Evolutionary conservation across 768 basidiomycete genomes (phyloP), one percentile per base, ranked within the genome.

Genomic region (Lentinula edodes): DNA sequence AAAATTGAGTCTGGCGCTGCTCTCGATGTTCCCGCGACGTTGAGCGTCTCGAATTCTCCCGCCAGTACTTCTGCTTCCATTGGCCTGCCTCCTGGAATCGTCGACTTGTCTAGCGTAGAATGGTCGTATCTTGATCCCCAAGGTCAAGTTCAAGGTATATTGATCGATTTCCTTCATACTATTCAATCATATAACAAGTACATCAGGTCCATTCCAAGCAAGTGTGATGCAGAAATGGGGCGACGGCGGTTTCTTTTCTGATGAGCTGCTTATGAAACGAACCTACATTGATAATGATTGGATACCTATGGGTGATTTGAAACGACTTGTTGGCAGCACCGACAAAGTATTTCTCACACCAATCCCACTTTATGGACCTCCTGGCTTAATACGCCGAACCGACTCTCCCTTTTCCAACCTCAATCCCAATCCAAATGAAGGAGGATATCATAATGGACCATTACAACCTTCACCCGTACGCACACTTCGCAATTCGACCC

Each of bases 121-220:
- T 98, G 95, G 95, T 90, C 87, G 23, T 98, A 98, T 73, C 83
- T 93, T 54, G 95, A 98, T 70, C 94, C 93, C 18, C 85, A 90
- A 66, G 93, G 95, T n/a, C 84, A 89, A 62, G 77, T 95, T 45
- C 95, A 98, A 85, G 95, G 94, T 93, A 67, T 65, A 74, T 66
- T 6, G 43, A 23, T 23, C 20, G 5, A 5, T 45, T n/a, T 52
- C 34, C 6, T 35, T 60, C 41, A 23, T 23, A 23, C 23, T 23
- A 23, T 23, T 23, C 23, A 23, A 23, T 23, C 23, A 23, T 23
- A 23, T 52, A 10, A 39, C 23, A 36, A 46, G 64, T 10, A 63
- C 58, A 66, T 18, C 64, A 96, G 94, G 95, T 61, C 94, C 95
- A 5, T 98, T 96, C 80, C 82, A 82, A 50, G 93, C 92, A 32